These are phyloP conservation scores for Moelleriella libera DNA, from an alignment of 2,329 filamentous ascomycete species.

Conservation along the genomic window DNA sequence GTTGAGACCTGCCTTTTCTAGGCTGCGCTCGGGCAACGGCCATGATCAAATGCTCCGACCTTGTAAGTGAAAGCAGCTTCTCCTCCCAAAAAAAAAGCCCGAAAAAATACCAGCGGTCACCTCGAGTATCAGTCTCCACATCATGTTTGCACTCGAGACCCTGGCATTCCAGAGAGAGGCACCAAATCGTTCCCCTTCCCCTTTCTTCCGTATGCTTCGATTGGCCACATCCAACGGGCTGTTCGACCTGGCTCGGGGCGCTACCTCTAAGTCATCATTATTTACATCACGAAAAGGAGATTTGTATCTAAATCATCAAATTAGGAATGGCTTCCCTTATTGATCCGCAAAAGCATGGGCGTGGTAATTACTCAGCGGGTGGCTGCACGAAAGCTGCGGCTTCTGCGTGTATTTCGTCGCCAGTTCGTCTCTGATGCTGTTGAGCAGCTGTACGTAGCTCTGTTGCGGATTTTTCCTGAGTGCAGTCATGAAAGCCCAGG, in stretches of 20 bases:
- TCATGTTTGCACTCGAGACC: too few relatives aligned
- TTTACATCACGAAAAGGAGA: slow-evolving; percentile 47
- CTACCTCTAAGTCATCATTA: slow-evolving; percentile 2
- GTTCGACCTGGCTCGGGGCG: neutral
- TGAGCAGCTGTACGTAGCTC: slow-evolving; percentile 92
- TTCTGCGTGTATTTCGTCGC: slow-evolving; percentile 82
- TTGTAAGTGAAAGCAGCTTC: too few relatives aligned
- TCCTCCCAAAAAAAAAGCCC: too few relatives aligned
- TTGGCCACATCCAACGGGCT: neutral
- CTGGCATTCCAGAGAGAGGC: too few relatives aligned
- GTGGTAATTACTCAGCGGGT: slow-evolving; percentile 67
- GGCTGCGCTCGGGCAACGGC: too few relatives aligned
- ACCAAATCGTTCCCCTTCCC: too few relatives aligned
- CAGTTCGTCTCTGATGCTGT: slow-evolving; percentile 90
- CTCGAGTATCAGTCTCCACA: too few relatives aligned
- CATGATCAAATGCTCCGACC: too few relatives aligned
- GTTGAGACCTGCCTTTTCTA: too few relatives aligned
- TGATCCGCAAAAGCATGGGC: slow-evolving; percentile 3
- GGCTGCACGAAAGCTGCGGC: slow-evolving; percentile 92
- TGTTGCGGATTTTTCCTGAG: slow-evolving; percentile 96
- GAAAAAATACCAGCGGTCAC: too few relatives aligned
- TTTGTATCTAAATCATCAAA: slow-evolving; percentile 33
- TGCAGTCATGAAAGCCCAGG: slow-evolving; percentile 86
- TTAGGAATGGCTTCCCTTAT: slow-evolving; percentile 5
- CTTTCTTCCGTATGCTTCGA: too few relatives aligned